Base-by-base conservation (phyloP, 148 eudicot genomes). In the Linanthus parryae region DNA sequence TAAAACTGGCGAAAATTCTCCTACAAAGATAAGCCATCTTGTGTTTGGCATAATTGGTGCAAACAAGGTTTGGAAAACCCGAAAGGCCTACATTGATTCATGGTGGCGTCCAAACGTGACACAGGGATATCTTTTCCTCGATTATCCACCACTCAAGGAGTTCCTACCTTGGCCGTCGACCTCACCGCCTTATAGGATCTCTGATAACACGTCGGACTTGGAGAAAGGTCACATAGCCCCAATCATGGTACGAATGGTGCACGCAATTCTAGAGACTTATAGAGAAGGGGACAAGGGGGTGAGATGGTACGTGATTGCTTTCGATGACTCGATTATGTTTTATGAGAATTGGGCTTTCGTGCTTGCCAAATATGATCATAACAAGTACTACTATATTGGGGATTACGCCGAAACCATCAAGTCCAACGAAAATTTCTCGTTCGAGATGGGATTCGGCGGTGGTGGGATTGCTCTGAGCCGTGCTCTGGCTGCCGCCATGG, bases 81-180 rank as follows among this genome's bases (percentile, higher is more conserved):
- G 77, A 16, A 77, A 43, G 38, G 18, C 64, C 0, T 82, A 64
- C 65, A 53, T 77, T 1, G 82, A 80, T 43, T 44, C 81, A 21
- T 85, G 95, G 95, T 85, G 95, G 95, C 60, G 39, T 15, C 83
- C 89, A 8, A 82, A 81, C 46, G 26, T 63, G 5, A 82, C 83
- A 6, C 64, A 63, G 4, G 89, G 95, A 6, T 77, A 67, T 63
- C 14, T 81, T 25, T 80, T 68, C 34, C 54, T 85, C 0, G 95
- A 85, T 18, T 44, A 31, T 18, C 71, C 65, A 18, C 83, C 78
- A 1, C n/a, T 36, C 0, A 29, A 27, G 9, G 17, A 64, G 0
- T 29, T 54, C 11, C 54, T 66, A 1, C 84, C 88, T 2, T 78
- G 94, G 88, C 73, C 86, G 11, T 30, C 38, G 1, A 31, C 68